Evolutionary conservation across 306 rosid species (phyloP).

Genomic region (cucumber (Cucumis sativus)): Cucumber_9930_V3 NC_026657.2:29148001-29148500

Average conservation of each 20-base stretch:
- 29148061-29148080: neutral
- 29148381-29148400: neutral
- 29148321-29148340: neutral
- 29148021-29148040: neutral
- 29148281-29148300: neutral
- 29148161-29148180: neutral
- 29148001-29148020: neutral
- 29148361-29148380: neutral
- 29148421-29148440: neutral
- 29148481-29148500: neutral
- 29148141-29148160: neutral
- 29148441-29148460: neutral
- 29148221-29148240: neutral
- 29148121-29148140: neutral
- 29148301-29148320: neutral
- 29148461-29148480: neutral
- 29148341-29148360: neutral
- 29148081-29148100: neutral
- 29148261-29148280: neutral
- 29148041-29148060: neutral
- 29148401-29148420: neutral
- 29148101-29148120: neutral
- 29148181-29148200: neutral
- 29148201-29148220: neutral
- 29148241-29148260: neutral